Conservation (phyloP, 306 rosid genomes). For the Trifolium subterraneum region DNA sequence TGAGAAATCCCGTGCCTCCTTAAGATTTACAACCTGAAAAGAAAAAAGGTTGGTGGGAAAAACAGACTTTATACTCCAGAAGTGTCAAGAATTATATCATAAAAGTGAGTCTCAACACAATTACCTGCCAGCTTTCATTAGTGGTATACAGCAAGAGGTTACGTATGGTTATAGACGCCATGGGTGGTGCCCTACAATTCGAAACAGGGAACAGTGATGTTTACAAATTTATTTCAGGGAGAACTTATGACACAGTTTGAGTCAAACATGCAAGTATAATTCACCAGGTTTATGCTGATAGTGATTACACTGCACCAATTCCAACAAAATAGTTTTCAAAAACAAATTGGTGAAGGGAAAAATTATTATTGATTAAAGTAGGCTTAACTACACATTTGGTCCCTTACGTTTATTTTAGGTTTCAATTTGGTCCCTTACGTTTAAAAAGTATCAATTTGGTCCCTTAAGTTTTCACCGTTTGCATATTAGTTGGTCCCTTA, state of each 20-base stretch:
- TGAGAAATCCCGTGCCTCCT: conserved; percentile 91
- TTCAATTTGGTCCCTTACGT: too few species aligned
- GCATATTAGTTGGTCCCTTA: too few species aligned
- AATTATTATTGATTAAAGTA: not conserved
- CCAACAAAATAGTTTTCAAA: not conserved
- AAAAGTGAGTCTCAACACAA: conserved; percentile 31
- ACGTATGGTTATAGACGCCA: conserved; percentile 89
- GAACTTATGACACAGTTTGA: conserved; percentile 20
- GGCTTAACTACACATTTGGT: too few species aligned
- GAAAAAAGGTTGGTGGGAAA: conserved; percentile 13
- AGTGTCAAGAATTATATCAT: conserved; percentile 14
- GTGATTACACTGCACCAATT: conserved; percentile 30
- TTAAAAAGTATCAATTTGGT: too few species aligned
- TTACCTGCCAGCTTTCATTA: conserved; percentile 93
- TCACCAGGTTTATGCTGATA: conserved; percentile 15
- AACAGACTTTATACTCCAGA: conserved; percentile 32
- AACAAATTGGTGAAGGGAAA: not conserved
- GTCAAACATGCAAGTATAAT: conserved; percentile 27
- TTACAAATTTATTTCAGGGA: conserved; percentile 15
- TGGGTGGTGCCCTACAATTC: conserved; percentile 79
- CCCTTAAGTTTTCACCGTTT: too few species aligned
- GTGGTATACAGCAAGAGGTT: conserved; percentile 86
- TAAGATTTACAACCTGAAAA: conserved; percentile 90
- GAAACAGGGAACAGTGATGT: conserved; percentile 38
- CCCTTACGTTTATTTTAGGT: too few species aligned